Evolutionary conservation across 495 filamentous ascomycete species (phyloP).

Genomic region (Penicillium malachiteum): DNA sequence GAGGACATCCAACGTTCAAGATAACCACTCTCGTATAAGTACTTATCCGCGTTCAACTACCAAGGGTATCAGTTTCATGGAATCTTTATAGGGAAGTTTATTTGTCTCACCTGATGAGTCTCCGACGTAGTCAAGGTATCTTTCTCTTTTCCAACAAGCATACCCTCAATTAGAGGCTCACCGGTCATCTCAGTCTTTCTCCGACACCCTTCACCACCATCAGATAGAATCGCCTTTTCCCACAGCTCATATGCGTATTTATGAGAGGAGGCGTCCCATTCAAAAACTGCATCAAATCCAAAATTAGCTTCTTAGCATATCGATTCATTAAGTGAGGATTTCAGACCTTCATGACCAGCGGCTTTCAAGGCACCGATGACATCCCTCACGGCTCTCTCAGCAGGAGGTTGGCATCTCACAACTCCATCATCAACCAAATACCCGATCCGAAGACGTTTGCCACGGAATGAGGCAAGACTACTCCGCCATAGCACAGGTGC

Average conservation of each 20-base stretch:
- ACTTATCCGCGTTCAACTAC: conserved; percentile 38
- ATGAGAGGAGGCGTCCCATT: conserved; percentile 41
- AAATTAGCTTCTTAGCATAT: background rate
- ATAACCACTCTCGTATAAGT: conserved; percentile 30
- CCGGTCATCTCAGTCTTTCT: conserved; percentile 50
- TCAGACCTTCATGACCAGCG: conserved; percentile 44
- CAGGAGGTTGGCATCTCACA: conserved; percentile 56
- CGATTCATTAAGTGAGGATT: background rate
- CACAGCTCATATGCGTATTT: conserved; percentile 32
- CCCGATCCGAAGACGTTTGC: conserved; percentile 45
- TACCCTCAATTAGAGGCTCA: conserved; percentile 56
- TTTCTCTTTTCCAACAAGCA: conserved; percentile 38
- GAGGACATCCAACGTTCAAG: conserved; percentile 54
- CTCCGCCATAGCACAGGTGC: conserved; percentile 46
- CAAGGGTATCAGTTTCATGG: background rate
- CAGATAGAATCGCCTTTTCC: conserved; percentile 56
- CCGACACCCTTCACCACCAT: conserved; percentile 55
- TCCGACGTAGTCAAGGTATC: conserved; percentile 31
- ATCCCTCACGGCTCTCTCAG: conserved; percentile 43
- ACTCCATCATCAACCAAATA: conserved; percentile 55
- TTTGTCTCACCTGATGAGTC: conserved; percentile 20
- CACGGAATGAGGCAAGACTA: conserved; percentile 23
- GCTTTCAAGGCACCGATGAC: conserved; percentile 41
- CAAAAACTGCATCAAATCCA: conserved; percentile 32
- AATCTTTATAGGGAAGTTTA: background rate